phyloP scores from a whole-genome alignment of 371 early-diverging fungal genomes.

The Rhizopus sp. region DNA sequence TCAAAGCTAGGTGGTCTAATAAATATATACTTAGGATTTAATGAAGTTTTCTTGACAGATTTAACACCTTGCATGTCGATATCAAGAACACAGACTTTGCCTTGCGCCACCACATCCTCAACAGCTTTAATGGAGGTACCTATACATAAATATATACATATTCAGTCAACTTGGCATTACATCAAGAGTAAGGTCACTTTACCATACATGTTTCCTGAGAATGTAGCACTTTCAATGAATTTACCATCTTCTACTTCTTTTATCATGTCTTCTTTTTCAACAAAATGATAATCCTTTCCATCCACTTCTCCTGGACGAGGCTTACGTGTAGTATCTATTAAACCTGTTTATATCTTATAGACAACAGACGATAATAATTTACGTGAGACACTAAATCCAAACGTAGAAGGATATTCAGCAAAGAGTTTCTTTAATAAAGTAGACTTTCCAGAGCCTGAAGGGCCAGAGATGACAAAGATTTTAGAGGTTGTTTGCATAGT shows the following conservation, averaged over 20 bases:
- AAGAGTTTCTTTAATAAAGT: constrained; percentile 94
- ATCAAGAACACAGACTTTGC: constrained; percentile 86
- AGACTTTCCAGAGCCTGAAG: constrained; percentile 97
- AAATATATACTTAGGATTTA: constrained; percentile 80
- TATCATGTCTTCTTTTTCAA: constrained; percentile 75
- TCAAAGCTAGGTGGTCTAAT: constrained; percentile 86
- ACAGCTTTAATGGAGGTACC: constrained; percentile 84
- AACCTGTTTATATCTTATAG: neutral
- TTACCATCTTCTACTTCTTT: constrained; percentile 72
- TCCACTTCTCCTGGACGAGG: constrained; percentile 90
- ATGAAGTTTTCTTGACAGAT: constrained; percentile 68
- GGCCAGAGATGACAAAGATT: constrained; percentile 89
- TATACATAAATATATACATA: constrained; percentile 19
- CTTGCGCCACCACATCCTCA: constrained; percentile 66
- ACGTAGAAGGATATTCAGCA: constrained; percentile 79
- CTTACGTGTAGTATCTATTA: constrained; percentile 90
- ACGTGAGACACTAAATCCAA: constrained; percentile 97
- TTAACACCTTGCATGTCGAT: constrained; percentile 91
- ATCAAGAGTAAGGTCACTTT: constrained; percentile 18
- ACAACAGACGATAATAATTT: constrained; percentile 31
- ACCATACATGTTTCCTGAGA: constrained; percentile 95
- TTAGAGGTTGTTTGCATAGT: constrained; percentile 39
- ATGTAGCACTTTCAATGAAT: constrained; percentile 95
- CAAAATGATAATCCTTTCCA: constrained; percentile 94
- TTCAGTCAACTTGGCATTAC: constrained; percentile 7